Evolutionary conservation across 208 protist species (phyloP).

Genomic region (Wallacemonas sp.): DNA sequence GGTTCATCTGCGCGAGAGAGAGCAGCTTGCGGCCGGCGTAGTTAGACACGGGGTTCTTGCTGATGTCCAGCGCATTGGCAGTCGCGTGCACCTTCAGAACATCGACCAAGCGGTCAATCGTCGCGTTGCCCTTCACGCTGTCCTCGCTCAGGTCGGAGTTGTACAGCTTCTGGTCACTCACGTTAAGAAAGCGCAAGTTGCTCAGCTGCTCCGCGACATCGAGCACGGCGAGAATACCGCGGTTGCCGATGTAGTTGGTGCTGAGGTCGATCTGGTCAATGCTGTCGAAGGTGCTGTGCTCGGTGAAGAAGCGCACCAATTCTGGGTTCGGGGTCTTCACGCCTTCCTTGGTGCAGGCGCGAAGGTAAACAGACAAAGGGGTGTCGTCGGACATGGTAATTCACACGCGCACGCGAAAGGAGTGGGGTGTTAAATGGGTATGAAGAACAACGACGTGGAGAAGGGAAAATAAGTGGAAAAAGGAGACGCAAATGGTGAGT

Average conservation of each 20-base stretch:
- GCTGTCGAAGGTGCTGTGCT: constrained; percentile 50
- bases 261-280: constrained; percentile 87
- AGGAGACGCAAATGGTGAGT: no score
- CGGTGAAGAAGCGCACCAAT: constrained; percentile 71
- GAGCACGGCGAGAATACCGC: constrained; percentile 81
- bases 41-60: constrained; percentile 88
- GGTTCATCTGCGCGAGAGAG: constrained; percentile 74
- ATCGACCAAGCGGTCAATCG: constrained; percentile 84
- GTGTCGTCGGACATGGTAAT: constrained; percentile 45
- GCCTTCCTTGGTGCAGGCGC: constrained; percentile 73
- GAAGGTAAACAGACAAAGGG: constrained; percentile 57
- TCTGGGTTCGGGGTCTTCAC: constrained; percentile 83
- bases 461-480: no score
- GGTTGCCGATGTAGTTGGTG: constrained; percentile 88
- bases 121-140: constrained; percentile 85
- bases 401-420: no score
- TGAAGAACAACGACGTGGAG: not conserved
- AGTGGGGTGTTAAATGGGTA: not conserved
- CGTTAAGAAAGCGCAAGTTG: constrained; percentile 78
- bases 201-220: constrained; percentile 74
- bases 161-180: constrained; percentile 88
- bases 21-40: constrained; percentile 89
- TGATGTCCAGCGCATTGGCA: constrained; percentile 78
- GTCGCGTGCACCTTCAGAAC: constrained; percentile 81
- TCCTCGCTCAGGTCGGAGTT: constrained; percentile 90